These are phyloP conservation scores for Exutisphaerella laricina DNA, from an alignment of 2,329 filamentous ascomycete species.

Conservation along the genomic window DNA sequence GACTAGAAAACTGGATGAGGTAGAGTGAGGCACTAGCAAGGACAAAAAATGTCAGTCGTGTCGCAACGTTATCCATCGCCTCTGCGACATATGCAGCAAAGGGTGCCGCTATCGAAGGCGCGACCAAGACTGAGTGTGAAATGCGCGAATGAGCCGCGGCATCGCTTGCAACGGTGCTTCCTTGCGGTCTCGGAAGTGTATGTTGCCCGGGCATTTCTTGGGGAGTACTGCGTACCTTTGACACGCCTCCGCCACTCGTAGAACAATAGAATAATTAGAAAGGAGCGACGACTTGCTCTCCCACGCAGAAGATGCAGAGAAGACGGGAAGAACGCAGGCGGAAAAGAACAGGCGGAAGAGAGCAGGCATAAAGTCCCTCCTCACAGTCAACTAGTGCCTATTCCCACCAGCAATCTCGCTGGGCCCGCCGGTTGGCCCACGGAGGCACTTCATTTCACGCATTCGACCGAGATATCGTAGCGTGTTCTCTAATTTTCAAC, in stretches of 20 bases:
- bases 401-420: no score
- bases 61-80: neutral
- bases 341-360: no score
- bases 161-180: neutral
- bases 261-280: neutral
- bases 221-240: neutral
- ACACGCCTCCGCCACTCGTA: neutral
- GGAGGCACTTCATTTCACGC: no score
- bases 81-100: neutral
- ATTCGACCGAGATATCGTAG: no score
- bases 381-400: no score
- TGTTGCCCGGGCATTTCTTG: neutral
- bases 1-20: neutral
- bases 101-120: neutral
- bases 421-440: no score
- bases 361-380: no score
- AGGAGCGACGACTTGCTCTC: constrained; percentile 3
- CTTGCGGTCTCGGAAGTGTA: neutral
- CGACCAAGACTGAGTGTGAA: neutral
- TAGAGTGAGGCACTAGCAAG: neutral
- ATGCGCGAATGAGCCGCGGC: neutral
- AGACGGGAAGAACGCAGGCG: neutral
- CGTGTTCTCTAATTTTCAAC: no score
- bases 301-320: neutral
- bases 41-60: neutral